Conservation (phyloP, 352 stramenopile genomes). For the Phytophthora boehmeriae region DNA sequence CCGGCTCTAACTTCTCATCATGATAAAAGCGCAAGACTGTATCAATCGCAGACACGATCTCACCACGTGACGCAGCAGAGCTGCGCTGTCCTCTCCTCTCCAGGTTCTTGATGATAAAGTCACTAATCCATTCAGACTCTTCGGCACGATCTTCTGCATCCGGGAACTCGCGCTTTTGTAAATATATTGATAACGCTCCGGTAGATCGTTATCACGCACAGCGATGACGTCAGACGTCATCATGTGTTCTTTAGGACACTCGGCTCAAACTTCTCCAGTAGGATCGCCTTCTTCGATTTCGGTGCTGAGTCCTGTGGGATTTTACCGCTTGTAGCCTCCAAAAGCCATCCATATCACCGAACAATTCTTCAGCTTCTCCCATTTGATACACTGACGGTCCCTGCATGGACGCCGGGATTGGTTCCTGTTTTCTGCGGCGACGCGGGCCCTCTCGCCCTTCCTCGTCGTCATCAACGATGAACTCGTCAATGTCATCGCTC, state of each 20-base stretch:
- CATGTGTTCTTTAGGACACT: conserved; percentile 90
- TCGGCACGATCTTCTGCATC: conserved; percentile 85
- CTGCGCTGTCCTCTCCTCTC: conserved; percentile 55
- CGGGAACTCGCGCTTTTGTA: conserved; percentile 79
- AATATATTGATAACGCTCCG: conserved; percentile 80
- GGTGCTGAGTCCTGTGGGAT: conserved; percentile 31
- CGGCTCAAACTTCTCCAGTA: conserved; percentile 89
- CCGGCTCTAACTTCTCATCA: conserved; percentile 87
- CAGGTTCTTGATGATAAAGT: conserved; percentile 86
- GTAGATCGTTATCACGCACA: conserved; percentile 82
- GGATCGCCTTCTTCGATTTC: conserved; percentile 85
- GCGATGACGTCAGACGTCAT: conserved; percentile 86
- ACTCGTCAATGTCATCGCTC: conserved; percentile 90
- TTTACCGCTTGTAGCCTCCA: conserved; percentile 76
- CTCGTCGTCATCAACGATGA: conserved; percentile 91
- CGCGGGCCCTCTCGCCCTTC: conserved; percentile 80
- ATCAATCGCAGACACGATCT: conserved; percentile 90
- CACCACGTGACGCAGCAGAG: conserved; percentile 65
- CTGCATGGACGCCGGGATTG: conserved; percentile 77
- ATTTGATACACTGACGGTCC: conserved; percentile 91
- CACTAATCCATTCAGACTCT: conserved; percentile 90
- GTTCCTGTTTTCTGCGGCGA: conserved; percentile 77
- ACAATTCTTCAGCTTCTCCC: conserved; percentile 90
- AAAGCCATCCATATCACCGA: conserved; percentile 88
- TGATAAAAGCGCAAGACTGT: conserved; percentile 90